Evolutionary conservation across 2,329 filamentous ascomycete species (phyloP).

Genomic region (Beauveria rudraprayagi): DNA sequence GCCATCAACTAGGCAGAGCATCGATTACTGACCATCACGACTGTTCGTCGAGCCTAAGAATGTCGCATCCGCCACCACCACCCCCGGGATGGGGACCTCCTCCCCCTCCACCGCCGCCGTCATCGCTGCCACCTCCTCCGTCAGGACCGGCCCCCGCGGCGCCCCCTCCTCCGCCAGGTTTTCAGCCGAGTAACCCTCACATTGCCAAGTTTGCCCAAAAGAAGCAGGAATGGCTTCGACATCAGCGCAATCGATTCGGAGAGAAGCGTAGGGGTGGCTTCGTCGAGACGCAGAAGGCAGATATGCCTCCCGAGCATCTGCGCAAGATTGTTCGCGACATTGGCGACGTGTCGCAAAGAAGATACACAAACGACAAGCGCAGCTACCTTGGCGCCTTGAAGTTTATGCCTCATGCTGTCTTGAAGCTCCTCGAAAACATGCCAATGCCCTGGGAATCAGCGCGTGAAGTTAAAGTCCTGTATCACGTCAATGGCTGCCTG

Average conservation of each 20-base stretch:
- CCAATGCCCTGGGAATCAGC: conserved; percentile 99
- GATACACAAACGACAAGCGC: conserved; percentile 96
- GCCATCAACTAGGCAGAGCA: conserved; percentile 19
- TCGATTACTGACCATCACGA: conserved; percentile 1
- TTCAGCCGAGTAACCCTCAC: conserved; percentile 71
- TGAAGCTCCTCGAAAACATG: conserved; percentile 98
- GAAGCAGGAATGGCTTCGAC: conserved; percentile 96
- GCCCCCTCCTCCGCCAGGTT: conserved; percentile 80
- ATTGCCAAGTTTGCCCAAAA: conserved; percentile 95
- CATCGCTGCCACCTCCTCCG: conserved; percentile 49
- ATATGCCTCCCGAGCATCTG: conserved; percentile 96
- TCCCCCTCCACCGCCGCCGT: conserved; percentile 46
- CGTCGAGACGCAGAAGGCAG: conserved; percentile 95
- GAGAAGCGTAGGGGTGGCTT: conserved; percentile 97
- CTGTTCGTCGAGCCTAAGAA: conserved; percentile 25
- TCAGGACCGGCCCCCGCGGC: conserved; percentile 51
- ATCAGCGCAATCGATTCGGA: conserved; percentile 84
- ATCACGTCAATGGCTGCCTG: conserved; percentile 95
- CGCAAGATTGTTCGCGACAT: conserved; percentile 98
- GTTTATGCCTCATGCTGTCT: conserved; percentile 97
- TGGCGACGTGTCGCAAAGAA: conserved; percentile 98
- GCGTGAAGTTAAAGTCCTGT: conserved; percentile 93
- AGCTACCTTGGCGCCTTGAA: conserved; percentile 96
- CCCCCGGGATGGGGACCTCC: conserved; percentile 55
- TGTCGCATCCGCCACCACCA: conserved; percentile 48